Conservation (phyloP, 2,329 filamentous ascomycete genomes). For the Myrmaecium sp. region DNA sequence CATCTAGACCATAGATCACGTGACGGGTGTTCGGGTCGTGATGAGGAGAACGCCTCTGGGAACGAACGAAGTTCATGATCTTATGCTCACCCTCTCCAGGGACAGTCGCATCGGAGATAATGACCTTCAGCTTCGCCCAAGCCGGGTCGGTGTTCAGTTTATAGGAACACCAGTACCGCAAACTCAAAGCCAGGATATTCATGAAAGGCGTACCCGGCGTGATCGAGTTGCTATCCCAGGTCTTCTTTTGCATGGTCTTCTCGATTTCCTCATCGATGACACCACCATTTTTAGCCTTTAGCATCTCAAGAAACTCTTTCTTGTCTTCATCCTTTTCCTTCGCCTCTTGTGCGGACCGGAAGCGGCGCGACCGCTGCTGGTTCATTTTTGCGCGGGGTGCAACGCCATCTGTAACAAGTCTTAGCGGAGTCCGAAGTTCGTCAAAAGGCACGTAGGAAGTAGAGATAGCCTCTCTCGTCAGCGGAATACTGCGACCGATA, state of each 20-base stretch:
- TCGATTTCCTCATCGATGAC: conserved; percentile 47
- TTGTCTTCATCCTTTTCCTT: conserved; percentile 88
- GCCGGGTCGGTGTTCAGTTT: conserved; percentile 93
- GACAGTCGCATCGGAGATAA: conserved; percentile 95
- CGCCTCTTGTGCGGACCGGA: conserved; percentile 85
- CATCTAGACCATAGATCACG: conserved; percentile 95
- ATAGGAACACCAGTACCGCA: conserved; percentile 94
- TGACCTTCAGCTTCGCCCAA: conserved; percentile 79
- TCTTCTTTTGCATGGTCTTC: conserved; percentile 56
- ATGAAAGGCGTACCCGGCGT: conserved; percentile 97
- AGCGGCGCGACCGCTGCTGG: conserved; percentile 89
- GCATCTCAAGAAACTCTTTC: conserved; percentile 67
- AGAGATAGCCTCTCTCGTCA: no score
- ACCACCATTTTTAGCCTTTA: conserved; percentile 38
- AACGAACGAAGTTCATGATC: conserved; percentile 96
- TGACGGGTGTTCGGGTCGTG: conserved; percentile 95
- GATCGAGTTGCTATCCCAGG: conserved; percentile 78
- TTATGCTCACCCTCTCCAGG: conserved; percentile 98
- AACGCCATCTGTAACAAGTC: conserved; percentile 55
- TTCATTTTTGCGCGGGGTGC: conserved; percentile 99
- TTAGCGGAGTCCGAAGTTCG: conserved; percentile 3
- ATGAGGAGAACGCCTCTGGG: conserved; percentile 74
- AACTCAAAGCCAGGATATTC: conserved; percentile 77
- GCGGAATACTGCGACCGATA: no score
- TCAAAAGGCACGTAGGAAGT: conserved; percentile 6